phyloP scores from a whole-genome alignment of 345 rosid genomes.

The Gossypium australe region DNA sequence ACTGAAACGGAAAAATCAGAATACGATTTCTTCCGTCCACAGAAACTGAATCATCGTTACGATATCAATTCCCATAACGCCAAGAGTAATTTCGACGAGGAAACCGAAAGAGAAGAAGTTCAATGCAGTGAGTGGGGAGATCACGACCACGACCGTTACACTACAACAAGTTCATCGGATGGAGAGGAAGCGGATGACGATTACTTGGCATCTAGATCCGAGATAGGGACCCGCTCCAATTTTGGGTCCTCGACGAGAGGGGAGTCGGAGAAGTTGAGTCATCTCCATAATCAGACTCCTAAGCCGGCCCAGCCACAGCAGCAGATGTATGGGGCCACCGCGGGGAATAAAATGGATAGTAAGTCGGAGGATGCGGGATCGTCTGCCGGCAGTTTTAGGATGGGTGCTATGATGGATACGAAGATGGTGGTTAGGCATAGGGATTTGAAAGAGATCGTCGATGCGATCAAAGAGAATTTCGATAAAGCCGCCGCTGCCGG shows the following conservation, averaged over 20 bases:
- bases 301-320: conserved; percentile 14
- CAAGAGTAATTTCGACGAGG: conserved; percentile 31
- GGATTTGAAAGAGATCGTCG: conserved; percentile 89
- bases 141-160: conserved; percentile 35
- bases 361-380: conserved; percentile 48
- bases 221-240: conserved; percentile 56
- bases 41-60: conserved; percentile 21
- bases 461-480: conserved; percentile 73
- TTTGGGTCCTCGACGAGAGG: conserved; percentile 45
- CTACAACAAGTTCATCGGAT: conserved; percentile 54
- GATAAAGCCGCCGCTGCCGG: conserved; percentile 81
- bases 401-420: conserved; percentile 49
- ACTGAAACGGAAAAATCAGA: conserved; percentile 63
- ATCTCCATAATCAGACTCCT: conserved; percentile 11
- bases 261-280: conserved; percentile 24
- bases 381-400: conserved; percentile 48
- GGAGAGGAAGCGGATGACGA: conserved; percentile 41
- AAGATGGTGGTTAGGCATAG: conserved; percentile 85
- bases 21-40: conserved; percentile 47
- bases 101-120: conserved; percentile 89
- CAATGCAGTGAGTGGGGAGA: conserved; percentile 97
- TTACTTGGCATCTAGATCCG: conserved; percentile 60
- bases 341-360: conserved; percentile 21
- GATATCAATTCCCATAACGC: conserved; percentile 1
- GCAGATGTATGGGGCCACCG: conserved; percentile 18